Evolutionary conservation across 2,329 filamentous ascomycete genomes (phyloP).

Genomic region (Penicillium occitanis): DNA sequence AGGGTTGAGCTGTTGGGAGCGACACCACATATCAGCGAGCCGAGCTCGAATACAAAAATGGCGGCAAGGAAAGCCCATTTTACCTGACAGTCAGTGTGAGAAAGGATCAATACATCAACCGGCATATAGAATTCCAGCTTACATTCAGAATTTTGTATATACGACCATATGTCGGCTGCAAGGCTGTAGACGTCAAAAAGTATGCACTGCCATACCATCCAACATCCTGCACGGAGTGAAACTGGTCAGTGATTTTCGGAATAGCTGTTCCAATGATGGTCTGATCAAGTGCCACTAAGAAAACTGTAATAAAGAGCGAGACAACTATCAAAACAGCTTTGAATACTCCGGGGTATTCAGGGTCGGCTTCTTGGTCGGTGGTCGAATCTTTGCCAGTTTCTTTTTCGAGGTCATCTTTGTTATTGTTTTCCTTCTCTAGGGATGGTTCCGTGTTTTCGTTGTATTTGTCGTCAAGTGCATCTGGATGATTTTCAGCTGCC

Average conservation of each 20-base stretch:
- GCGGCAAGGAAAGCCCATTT: slow-evolving; percentile 45
- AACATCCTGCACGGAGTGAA: slow-evolving; percentile 48
- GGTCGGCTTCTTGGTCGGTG: not conserved
- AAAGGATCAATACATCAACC: not conserved
- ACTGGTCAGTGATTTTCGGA: slow-evolving; percentile 49
- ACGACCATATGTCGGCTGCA: slow-evolving; percentile 45
- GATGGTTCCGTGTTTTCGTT: no score
- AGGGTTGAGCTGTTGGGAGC: slow-evolving; percentile 35
- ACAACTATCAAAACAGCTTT: slow-evolving; percentile 37
- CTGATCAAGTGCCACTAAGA: slow-evolving; percentile 43
- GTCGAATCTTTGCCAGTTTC: not conserved
- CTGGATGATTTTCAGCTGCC: not conserved
- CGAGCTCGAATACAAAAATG: slow-evolving; percentile 45
- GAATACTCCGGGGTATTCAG: slow-evolving; percentile 34
- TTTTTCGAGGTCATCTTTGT: not conserved
- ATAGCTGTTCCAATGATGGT: slow-evolving; percentile 50
- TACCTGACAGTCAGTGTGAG: slow-evolving; percentile 20
- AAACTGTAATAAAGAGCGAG: slow-evolving; percentile 39
- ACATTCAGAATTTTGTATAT: slow-evolving; percentile 35
- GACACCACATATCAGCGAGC: slow-evolving; percentile 41
- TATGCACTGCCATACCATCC: slow-evolving; percentile 35
- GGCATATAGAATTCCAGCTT: not conserved
- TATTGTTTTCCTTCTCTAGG: not conserved
- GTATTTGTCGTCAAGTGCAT: not conserved
- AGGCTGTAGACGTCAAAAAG: slow-evolving; percentile 43